A percentile compares a stretch with the other conserved stretches of the same genome.
Conservation (phyloP, 768 basidiomycete species). For the Tylopilus subfusipes region DNA sequence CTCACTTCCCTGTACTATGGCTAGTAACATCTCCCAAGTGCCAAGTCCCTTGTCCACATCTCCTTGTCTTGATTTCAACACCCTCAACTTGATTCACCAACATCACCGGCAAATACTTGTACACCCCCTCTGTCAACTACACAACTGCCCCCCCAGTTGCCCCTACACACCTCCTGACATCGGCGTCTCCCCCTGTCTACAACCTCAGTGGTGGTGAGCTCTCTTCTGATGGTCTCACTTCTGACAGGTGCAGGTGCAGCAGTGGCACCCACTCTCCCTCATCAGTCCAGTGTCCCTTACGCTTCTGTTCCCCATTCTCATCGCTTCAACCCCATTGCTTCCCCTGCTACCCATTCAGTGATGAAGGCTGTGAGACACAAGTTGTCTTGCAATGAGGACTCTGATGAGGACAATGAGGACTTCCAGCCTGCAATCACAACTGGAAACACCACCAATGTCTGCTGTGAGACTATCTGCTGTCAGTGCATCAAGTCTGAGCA, state of each 20-base stretch:
- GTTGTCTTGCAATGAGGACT: constrained; percentile 59
- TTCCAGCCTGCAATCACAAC: constrained; percentile 53
- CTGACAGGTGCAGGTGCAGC: constrained; percentile 66
- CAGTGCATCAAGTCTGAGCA: constrained; percentile 95
- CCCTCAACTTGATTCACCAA: constrained; percentile 56
- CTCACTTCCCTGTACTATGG: background rate
- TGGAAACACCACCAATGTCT: constrained; percentile 55
- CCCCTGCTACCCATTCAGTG: constrained; percentile 49
- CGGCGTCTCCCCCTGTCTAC: constrained; percentile 68
- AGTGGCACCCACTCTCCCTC: constrained; percentile 57
- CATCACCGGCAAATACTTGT: constrained; percentile 56
- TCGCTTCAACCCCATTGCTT: constrained; percentile 71
- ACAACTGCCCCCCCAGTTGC: constrained; percentile 50
- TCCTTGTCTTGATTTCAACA: constrained; percentile 61
- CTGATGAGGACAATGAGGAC: constrained; percentile 72
- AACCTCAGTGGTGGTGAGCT: constrained; percentile 66
- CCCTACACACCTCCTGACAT: constrained; percentile 66
- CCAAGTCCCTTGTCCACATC: constrained; percentile 49
- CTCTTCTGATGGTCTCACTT: constrained; percentile 65
- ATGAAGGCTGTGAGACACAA: constrained; percentile 48
- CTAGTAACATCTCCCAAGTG: constrained; percentile 38
- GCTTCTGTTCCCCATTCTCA: constrained; percentile 70
- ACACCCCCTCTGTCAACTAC: constrained; percentile 52
- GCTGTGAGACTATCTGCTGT: constrained; percentile 86
- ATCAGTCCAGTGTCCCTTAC: constrained; percentile 47